phyloP scores from a whole-genome alignment of 176 grass and related monocot species.

The Rhynchospora pubera region DNA sequence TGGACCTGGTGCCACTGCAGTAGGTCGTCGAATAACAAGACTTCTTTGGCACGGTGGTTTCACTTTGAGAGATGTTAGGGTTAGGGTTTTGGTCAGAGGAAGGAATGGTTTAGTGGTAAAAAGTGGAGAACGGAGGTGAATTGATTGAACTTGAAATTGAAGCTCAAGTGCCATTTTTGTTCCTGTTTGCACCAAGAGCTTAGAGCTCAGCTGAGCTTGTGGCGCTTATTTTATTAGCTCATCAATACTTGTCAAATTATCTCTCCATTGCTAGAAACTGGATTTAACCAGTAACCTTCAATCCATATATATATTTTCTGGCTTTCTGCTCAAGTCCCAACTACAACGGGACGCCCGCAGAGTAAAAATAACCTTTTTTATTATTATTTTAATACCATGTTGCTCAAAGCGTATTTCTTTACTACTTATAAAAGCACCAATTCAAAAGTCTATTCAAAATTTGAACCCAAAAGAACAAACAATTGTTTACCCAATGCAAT shows the following conservation, averaged over 20 bases:
- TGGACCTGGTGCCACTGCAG: conserved; percentile 23
- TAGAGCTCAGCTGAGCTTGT: neutral
- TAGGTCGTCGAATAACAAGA: neutral
- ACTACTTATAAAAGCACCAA: no score
- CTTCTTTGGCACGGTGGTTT: neutral
- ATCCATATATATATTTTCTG: no score
- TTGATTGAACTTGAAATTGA: neutral
- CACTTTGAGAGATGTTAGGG: neutral
- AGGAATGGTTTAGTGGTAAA: neutral
- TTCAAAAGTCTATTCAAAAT: no score
- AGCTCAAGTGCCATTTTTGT: neutral
- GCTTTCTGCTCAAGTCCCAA: neutral
- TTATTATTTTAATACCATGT: no score
- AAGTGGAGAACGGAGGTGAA: neutral
- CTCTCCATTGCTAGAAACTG: neutral
- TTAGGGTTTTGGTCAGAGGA: neutral
- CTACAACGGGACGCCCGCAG: no score
- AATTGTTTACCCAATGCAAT: no score
- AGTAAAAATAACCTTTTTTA: no score
- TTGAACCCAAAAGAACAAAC: no score
- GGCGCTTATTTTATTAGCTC: conserved; percentile 14
- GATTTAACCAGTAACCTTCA: neutral
- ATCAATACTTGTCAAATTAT: neutral
- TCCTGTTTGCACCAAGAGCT: neutral
- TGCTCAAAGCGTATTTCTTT: no score